Evolutionary conservation across 164 flowering plant species (phyloP), one percentile per base, ranked within the genome.

Genomic region (Platanus orientalis): DNA sequence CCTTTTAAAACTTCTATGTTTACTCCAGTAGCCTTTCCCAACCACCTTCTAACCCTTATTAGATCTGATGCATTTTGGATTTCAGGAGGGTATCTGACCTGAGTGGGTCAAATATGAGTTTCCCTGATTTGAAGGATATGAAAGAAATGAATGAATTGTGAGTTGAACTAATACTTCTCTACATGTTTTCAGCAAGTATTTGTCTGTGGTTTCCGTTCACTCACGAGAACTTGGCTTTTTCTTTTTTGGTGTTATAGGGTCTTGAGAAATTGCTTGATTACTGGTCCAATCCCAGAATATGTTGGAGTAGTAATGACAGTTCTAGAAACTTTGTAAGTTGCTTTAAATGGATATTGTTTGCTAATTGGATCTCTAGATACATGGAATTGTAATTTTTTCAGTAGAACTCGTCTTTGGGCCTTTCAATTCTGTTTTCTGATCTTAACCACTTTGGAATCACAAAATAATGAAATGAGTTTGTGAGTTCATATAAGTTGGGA

Each of bases 51-150:
- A 32, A 32, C 36, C 12, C 1, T n/a, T n/a, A 28, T 54, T 14
- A 16, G 28, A 28, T 16, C 12, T 14, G 9, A 26, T 49, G 50
- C 4, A 24, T 55, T 34, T 64, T 60, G 7, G 56, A 23, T 60
- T 51, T 28, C 75, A 86, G 92, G 92, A 86, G 86, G 76, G 82
- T 90, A 55, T 57, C 87, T 61, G 97, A 86, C 73, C 72, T 90
- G 69, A 71, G 36, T 21, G 89, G 83, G 44, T 42, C 86, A 40
- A 64, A 62, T 50, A n/a, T n/a, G n/a, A 3, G 1, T 36, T 36
- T 36, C 42, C 96, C 97, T 10, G 68, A 81, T 66, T 63, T 90
- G 65, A 55, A 40, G 63, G 57, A 63, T 40, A 48, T 80, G 86
- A 71, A 0, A 57, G 48, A 50, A 0, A 11, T 90, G 69, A 10